Evolutionary conservation across 2,329 filamentous ascomycete genomes (phyloP).

Genomic region (Fusarium xyrophilum): DNA sequence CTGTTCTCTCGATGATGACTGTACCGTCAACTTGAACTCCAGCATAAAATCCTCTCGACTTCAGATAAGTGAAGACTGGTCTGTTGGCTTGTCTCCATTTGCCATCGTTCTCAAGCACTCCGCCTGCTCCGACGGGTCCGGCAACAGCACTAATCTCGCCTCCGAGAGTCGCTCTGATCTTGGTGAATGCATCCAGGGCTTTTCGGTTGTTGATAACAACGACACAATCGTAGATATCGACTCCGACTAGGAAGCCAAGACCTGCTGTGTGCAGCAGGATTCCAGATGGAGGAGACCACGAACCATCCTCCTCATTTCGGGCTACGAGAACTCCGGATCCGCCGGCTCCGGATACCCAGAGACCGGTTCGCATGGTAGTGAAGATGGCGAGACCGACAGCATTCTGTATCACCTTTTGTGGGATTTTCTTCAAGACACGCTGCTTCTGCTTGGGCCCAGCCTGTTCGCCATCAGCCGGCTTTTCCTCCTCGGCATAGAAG

Average conservation of each 20-base stretch:
- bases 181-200: slow-evolving; percentile 78
- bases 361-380: slow-evolving; percentile 70
- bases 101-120: slow-evolving; percentile 67
- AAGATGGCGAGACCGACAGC: slow-evolving; percentile 75
- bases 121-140: slow-evolving; percentile 72
- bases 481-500: slow-evolving; percentile 54
- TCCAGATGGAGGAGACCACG: slow-evolving; percentile 80
- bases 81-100: slow-evolving; percentile 58
- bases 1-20: slow-evolving; percentile 79
- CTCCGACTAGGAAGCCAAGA: slow-evolving; percentile 78
- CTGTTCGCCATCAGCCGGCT: slow-evolving; percentile 22
- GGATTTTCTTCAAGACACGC: slow-evolving; percentile 60
- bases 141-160: slow-evolving; percentile 79
- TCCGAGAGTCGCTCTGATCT: slow-evolving; percentile 75
- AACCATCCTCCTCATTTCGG: slow-evolving; percentile 64
- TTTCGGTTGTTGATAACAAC: slow-evolving; percentile 81
- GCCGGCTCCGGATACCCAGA: slow-evolving; percentile 71
- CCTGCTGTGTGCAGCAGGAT: slow-evolving; percentile 82
- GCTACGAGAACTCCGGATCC: slow-evolving; percentile 70
- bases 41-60: slow-evolving; percentile 85
- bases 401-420: slow-evolving; percentile 65
- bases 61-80: slow-evolving; percentile 72
- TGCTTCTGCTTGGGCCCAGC: slow-evolving; percentile 51
- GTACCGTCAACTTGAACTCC: slow-evolving; percentile 87
- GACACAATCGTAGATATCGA: slow-evolving; percentile 89